Evolutionary conservation across 768 basidiomycete genomes (phyloP).

Genomic region (Suillus hirtellus): DNA sequence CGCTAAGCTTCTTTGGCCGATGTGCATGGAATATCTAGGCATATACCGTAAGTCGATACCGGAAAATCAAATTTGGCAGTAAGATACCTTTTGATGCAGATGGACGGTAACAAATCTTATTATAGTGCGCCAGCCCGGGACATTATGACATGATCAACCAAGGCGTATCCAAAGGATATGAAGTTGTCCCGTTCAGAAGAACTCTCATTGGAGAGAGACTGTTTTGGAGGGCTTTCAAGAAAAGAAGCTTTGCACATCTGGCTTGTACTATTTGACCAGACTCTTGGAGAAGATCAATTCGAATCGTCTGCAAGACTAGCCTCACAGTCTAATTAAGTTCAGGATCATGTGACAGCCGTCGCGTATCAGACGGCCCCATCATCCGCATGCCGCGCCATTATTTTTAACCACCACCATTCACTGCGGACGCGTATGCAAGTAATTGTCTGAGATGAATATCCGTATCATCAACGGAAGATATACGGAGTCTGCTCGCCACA

Average conservation of each 20-base stretch:
- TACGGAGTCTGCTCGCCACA: constrained; percentile 30
- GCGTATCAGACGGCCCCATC: background rate
- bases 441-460: constrained; percentile 7
- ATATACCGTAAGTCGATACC: background rate
- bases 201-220: too few relatives aligned
- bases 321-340: too few relatives aligned
- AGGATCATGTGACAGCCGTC: background rate
- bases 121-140: background rate
- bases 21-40: background rate
- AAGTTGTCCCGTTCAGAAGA: too few relatives aligned
- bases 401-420: constrained; percentile 5
- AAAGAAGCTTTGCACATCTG: too few relatives aligned
- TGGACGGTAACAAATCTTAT: background rate
- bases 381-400: background rate
- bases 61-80: background rate
- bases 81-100: background rate
- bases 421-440: background rate
- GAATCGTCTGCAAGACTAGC: too few relatives aligned
- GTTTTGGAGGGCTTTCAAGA: too few relatives aligned
- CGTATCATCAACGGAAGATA: constrained; percentile 20
- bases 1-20: background rate
- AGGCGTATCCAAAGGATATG: too few relatives aligned
- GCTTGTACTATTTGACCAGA: too few relatives aligned
- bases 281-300: too few relatives aligned
- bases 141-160: too few relatives aligned